Evolutionary conservation across 2,329 filamentous ascomycete species (phyloP), one percentile per base, ranked within the genome.

Genomic region (Aspergillus sp.): DNA sequence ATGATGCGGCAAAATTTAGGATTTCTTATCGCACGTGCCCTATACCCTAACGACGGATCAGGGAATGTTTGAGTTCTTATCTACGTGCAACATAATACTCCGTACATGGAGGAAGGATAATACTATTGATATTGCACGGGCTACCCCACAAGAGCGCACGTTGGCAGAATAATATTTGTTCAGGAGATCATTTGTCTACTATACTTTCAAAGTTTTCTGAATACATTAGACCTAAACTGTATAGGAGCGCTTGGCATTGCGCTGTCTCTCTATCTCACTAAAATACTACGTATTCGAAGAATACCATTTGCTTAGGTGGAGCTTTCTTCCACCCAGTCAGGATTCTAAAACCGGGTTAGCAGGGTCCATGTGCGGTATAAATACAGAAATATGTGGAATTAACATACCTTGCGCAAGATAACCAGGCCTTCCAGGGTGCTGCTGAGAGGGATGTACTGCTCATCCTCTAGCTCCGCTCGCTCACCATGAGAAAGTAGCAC

Each of bases 401-500:
- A 70, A 85, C 54, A 78, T 83, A 96, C 93, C 91, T 98, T 98
- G 82, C 90, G 89, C 76, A 99, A 81, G 76, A 99, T 98, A 56
- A 97, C 93, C 69, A 99, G 82, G 33, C 95, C 95, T 79, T 99
- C 95, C 61, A 99, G 82, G 53, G 88, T 96, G 79, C 87, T 95
- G 73, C 88, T 96, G 71, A 99, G 79, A 76, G 90, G 91, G 64
- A 98, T 88, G 75, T 98, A 99, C 79, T 99, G 88, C 79, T 99
- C 95, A 70, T 99, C 95, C 76, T 99, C 95, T 51, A 99, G 81
- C 81, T 99, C 95, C 9, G 95, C 95, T 68, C 96, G 85, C 81
- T 99, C 95, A 31, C 96, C 95, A 71, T 96, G 89, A n/a, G 91
- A 89, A 68, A 99, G 81, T 58, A 99, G 81, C 47, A 99, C 95